A percentile compares a stretch with the other conserved stretches of the same genome.
Evolutionary conservation across 176 grass and related monocot genomes (phyloP).

Genomic region (Olyra latifolia): DNA sequence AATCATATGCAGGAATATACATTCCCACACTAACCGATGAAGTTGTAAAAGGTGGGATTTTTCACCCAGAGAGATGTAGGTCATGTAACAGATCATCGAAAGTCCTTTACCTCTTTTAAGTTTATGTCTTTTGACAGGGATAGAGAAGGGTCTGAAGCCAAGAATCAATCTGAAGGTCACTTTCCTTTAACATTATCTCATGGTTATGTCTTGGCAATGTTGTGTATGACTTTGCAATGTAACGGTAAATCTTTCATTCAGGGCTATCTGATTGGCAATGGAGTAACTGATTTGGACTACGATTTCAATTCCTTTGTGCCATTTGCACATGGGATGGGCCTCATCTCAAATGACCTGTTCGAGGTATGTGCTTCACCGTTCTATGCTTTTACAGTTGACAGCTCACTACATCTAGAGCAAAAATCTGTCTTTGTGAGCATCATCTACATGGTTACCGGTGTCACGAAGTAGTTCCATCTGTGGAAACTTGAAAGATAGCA

Average conservation of each 20-base stretch:
- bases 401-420: neutral
- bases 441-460: neutral
- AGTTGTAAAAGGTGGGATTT: conserved; percentile 67
- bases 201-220: neutral
- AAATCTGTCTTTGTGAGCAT: neutral
- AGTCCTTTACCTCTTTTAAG: neutral
- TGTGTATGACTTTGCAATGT: neutral
- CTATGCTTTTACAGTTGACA: neutral
- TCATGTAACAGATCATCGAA: neutral
- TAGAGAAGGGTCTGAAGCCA: conserved; percentile 44
- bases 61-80: neutral
- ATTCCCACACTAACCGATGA: conserved; percentile 74
- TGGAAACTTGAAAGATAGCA: neutral
- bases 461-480: neutral
- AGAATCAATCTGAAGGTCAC: conserved; percentile 76
- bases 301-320: conserved; percentile 87
- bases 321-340: conserved; percentile 88
- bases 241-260: conserved; percentile 28
- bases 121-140: conserved; percentile 46
- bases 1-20: conserved; percentile 86
- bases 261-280: conserved; percentile 94
- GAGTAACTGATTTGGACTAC: conserved; percentile 42
- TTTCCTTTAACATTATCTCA: neutral
- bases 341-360: conserved; percentile 72
- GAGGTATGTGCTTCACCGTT: conserved; percentile 37